phyloP scores from a whole-genome alignment of 176 grass and related monocot species.

The Bolboschoenus planiculmis region DNA sequence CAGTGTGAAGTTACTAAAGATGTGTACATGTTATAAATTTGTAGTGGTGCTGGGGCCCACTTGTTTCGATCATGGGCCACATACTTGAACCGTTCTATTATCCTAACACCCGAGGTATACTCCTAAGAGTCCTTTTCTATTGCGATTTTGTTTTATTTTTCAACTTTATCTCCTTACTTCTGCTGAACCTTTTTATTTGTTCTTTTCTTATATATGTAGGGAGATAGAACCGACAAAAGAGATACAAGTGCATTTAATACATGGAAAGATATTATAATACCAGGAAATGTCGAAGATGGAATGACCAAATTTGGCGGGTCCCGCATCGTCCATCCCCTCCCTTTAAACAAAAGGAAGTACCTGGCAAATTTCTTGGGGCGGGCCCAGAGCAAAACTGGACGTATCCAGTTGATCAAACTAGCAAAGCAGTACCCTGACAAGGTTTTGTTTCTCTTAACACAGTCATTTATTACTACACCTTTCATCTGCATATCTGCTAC shows the following conservation, averaged over 20 bases:
- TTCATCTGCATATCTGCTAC: slow-evolving; percentile 5
- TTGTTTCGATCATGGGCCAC: slow-evolving; percentile 77
- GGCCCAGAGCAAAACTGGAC: slow-evolving; percentile 73
- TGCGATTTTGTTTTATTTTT: neutral
- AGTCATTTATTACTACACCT: neutral
- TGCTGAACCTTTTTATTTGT: neutral
- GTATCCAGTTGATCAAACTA: slow-evolving; percentile 68
- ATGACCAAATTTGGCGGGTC: slow-evolving; percentile 54
- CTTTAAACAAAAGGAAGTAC: slow-evolving; percentile 67
- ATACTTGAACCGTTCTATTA: slow-evolving; percentile 85
- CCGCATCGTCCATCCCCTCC: slow-evolving; percentile 50
- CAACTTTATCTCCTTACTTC: neutral
- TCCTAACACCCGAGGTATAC: slow-evolving; percentile 92
- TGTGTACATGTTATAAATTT: slow-evolving; percentile 6
- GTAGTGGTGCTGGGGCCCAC: slow-evolving; percentile 86
- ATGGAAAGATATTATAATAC: slow-evolving; percentile 95
- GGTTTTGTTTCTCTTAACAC: slow-evolving; percentile 36
- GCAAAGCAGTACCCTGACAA: slow-evolving; percentile 93
- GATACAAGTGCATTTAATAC: slow-evolving; percentile 88
- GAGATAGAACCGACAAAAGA: slow-evolving; percentile 86
- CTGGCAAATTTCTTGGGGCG: slow-evolving; percentile 90
- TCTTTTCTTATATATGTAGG: slow-evolving; percentile 32
- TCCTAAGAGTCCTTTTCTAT: neutral
- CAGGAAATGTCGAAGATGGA: slow-evolving; percentile 89
- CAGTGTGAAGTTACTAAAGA: neutral